A percentile compares a stretch with the other conserved stretches of the same genome.
These are phyloP conservation scores for Ceratobasidium sp. DNA, from an alignment of 1,284 basidiomycete genomes.

Conservation along the genomic window DNA sequence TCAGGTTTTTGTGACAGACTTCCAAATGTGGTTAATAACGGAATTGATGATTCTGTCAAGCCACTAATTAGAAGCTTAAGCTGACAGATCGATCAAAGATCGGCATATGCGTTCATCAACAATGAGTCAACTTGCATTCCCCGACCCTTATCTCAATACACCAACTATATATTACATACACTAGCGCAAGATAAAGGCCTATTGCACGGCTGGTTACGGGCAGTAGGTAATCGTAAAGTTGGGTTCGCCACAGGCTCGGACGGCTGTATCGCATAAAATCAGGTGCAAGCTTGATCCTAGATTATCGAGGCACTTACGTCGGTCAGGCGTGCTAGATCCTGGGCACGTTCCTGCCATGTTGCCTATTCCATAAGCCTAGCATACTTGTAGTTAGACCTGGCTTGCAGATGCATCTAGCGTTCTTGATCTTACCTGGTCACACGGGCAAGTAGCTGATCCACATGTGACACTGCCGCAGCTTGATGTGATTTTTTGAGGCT, in stretches of 20 bases:
- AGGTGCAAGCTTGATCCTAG: neutral
- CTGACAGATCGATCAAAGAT: neutral
- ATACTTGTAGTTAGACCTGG: neutral
- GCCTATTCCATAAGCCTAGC: constrained; percentile 6
- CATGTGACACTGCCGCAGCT: neutral
- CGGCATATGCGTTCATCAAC: neutral
- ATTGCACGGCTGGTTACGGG: too few species aligned
- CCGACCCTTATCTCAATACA: too few species aligned
- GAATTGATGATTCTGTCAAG: too few species aligned
- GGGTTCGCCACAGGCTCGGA: constrained; percentile 2
- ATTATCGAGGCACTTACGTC: neutral
- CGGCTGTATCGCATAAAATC: neutral
- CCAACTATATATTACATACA: too few species aligned
- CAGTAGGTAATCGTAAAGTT: constrained; percentile 27
- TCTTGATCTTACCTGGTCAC: constrained; percentile 7
- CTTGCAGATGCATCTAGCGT: too few species aligned
- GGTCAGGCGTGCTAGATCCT: neutral
- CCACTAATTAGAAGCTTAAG: neutral
- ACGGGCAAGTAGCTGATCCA: neutral
- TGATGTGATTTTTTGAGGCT: constrained; percentile 18
- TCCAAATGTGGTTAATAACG: neutral
- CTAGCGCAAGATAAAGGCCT: too few species aligned
- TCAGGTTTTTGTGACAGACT: neutral
- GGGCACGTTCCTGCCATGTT: constrained; percentile 14
- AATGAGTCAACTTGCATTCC: too few species aligned